These are phyloP conservation scores for Oryza meyeriana DNA, from an alignment of 176 grass and related monocot species.

Conservation along the genomic window DNA sequence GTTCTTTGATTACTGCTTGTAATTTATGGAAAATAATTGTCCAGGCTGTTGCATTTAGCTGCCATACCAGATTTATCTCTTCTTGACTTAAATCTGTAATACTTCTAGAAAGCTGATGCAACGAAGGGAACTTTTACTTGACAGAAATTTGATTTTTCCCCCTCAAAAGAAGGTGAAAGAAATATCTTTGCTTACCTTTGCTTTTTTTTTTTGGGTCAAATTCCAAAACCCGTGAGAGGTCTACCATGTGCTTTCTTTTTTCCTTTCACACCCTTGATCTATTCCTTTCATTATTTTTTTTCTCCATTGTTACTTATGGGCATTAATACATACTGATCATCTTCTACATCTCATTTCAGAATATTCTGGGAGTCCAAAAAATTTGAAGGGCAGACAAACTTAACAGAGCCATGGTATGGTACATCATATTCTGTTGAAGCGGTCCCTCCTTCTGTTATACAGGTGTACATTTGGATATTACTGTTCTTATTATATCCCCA, in stretches of 20 bases:
- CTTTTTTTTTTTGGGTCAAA: not conserved
- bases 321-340: conserved; percentile 3
- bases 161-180: not conserved
- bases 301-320: not conserved
- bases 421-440: conserved; percentile 75
- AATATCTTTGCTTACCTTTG: conserved; percentile 1
- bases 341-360: conserved; percentile 43
- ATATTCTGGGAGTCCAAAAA: conserved; percentile 93
- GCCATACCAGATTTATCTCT: not conserved
- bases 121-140: not conserved
- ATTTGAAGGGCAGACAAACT: conserved; percentile 67
- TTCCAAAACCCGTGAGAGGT: not conserved
- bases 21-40: not conserved
- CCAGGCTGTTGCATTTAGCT: not conserved
- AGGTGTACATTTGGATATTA: conserved; percentile 46
- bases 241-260: not conserved
- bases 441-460: conserved; percentile 45
- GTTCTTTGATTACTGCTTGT: not conserved
- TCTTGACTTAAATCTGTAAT: not conserved
- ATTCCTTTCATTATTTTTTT: conserved; percentile 12
- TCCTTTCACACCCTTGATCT: not conserved
- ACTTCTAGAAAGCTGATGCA: not conserved
- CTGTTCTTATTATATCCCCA: conserved; percentile 10
- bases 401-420: conserved; percentile 88
- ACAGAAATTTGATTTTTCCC: conserved; percentile 1